Evolutionary conservation across 768 basidiomycete genomes (phyloP), one percentile per base, ranked within the genome.

Genomic region (Dendrothele bispora): DNA sequence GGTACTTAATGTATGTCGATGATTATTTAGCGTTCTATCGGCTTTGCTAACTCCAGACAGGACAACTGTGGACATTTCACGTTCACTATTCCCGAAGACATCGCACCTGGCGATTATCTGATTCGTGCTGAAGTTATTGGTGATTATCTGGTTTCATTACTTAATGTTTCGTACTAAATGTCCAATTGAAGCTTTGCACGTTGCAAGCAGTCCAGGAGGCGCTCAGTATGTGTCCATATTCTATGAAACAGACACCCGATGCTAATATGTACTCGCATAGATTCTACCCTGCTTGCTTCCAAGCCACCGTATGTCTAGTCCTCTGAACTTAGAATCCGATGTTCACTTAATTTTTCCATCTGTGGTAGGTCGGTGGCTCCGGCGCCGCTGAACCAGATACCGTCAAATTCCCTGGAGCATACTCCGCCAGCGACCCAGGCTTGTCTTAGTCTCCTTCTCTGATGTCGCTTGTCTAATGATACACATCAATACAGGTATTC

Each of bases 61-160:
- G 69, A 77, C 45, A 78, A 79, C 61, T 79, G 77, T 46, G 77
- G 77, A n/a, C 75, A 78, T 57, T 77, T 65, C 55, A 75, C 72
- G 3, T 75, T 79, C 69, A 76, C 66, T 32, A 64, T 76, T 25
- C 75, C 75, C 10, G 36, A 53, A 2, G 63, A 61, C 43, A 68
- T 77, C 50, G 67, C 68, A 3, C 65, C 72, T 35, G 75, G 75
- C 8, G 61, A 76, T 53, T 77, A 76, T 55, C 63, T 75, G 25
- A 60, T 78, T 46, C 70, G 73, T 40, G 71, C 74, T 22, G 75
- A 77, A 56, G 73, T 73, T 39, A 75, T 73, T 52, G 74, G 74
- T 74, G 38, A 48, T 69, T 56, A 18, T 17, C 22, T 25, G 30
- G 10, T 30, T 18, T 18, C 21, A 25, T 32, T 29, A 20, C 14